A percentile compares a stretch with the other conserved stretches of the same genome.
Conservation (phyloP, 139 green algal species). For the Picochlorum sp. region DNA sequence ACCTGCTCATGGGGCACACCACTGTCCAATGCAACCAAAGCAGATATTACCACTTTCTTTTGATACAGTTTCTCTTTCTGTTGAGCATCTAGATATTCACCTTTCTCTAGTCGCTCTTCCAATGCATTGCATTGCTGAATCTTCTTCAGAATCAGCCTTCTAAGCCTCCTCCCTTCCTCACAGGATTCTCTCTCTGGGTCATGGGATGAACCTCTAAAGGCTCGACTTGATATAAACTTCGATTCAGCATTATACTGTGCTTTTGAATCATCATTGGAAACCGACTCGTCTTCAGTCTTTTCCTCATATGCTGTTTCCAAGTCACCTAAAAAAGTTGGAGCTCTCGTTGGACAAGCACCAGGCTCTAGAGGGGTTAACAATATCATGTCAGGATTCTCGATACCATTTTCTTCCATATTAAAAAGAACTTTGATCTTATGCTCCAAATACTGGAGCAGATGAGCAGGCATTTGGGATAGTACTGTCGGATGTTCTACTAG, state of each 20-base stretch:
- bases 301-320: conserved; percentile 37
- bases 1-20: conserved; percentile 28
- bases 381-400: neutral
- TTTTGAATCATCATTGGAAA: too few species aligned
- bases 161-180: conserved; percentile 4
- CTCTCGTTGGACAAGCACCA: neutral
- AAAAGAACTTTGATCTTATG: conserved; percentile 13
- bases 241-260: too few species aligned
- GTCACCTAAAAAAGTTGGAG: conserved; percentile 27
- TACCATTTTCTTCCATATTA: neutral
- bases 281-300: too few species aligned
- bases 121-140: conserved; percentile 63
- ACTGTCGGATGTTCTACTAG: conserved; percentile 37
- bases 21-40: conserved; percentile 27
- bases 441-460: conserved; percentile 55
- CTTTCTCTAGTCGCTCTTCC: conserved; percentile 12
- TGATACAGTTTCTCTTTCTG: conserved; percentile 60
- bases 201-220: too few species aligned
- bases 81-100: conserved; percentile 51
- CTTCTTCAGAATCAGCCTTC: conserved; percentile 62
- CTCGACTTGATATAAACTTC: too few species aligned
- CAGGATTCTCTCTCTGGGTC: neutral
- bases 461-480: conserved; percentile 29
- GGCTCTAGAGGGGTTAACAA: neutral
- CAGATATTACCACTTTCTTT: conserved; percentile 30